Evolutionary conservation across 768 basidiomycete genomes (phyloP), one percentile per base, ranked within the genome.

Genomic region (Lactifluus rugatus): DNA sequence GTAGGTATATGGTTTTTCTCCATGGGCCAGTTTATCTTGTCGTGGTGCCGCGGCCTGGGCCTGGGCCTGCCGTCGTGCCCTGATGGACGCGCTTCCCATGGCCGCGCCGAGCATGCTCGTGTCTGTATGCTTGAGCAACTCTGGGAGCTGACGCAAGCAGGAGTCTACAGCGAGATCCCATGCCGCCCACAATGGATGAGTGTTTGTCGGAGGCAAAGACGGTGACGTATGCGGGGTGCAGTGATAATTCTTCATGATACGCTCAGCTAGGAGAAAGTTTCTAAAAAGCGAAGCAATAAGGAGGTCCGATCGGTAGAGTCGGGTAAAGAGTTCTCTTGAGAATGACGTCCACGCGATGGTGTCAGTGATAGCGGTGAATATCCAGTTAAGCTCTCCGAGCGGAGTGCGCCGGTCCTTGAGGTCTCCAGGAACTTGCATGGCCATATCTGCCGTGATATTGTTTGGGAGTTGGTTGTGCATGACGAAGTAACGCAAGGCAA

Each of bases 261-360:
- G 81, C 70, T 98, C 94, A 13, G 96, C 96, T 48, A 98, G 80
- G 7, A 99, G 82, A 75, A 96, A 99, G 65, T 98, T 97, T 28
- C 96, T 84, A 76, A 98, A 99, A 2, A 99, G 76, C 6, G 93
- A 96, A 1, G 96, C 94, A 52, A 98, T 92, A 44, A 97, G 81
- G 53, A 98, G 81, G 68, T 99, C 96, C 54, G 93, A 95, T 45
- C 96, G 81, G 70, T 97, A 98, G 25, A 98, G 73, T 36, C 92
- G 83, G 17, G 93, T 93, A 72, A 99, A 98, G 3, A 91, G 81
- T 37, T 96, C 93, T 47, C 87, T 82, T 39, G 93, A 87, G 70
- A 99, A 95, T 2, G 92, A 90, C 14, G 94, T 94, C 96, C 96
- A 99, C 7, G 96, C 96, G 61, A 99, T 98, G 9, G 96, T 98